Base-by-base conservation (phyloP, 129 eudicot species). In the Artemisia annua region DNA sequence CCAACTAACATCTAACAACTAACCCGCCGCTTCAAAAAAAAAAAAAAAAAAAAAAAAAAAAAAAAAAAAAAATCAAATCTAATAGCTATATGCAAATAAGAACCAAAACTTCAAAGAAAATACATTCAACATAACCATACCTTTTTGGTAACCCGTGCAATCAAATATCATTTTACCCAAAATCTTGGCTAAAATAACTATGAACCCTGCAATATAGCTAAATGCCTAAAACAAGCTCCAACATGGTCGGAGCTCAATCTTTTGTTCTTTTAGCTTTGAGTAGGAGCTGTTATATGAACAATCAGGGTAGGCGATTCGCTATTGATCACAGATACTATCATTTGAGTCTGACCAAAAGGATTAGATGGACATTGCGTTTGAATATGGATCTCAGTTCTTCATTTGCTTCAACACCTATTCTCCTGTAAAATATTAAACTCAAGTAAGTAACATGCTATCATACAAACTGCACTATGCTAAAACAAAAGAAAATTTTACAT, bases 341-440 rank as follows among this genome's bases (percentile, higher is more conserved):
- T 78, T 87, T 84, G 18, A 88, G 81, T 85, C 84, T 82, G 74
- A 89, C 98, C 82, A 81, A 75, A 55, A 92, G 89, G 60, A 87
- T 83, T 44, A 92, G 88, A 83, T 92, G 98, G 49, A 92, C 98
- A 54, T 81, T 65, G 63, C 91, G 82, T 73, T 92, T 92, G 35
- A 87, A 92, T 76, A 92, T 87, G 46, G 96, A 79, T 72, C 95
- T 83, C 65, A 92, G 80, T 80, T 92, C 96, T 73, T 89, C 91
- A 17, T 89, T 92, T n/a, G 98, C 98, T 80, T 92, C 98, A 19
- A 89, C 61, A 3, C 98, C 98, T 74, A 92, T 92, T 79, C 96
- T 92, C 89, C 97, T 91, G 87, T 48, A 65, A 75, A 64, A 66
- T 18, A 60, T 57, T 20, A 61, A 51, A 39, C 52, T 35, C 22